Evolutionary conservation across 257 asterid genomes (phyloP), one percentile per base, ranked within the genome.

Genomic region (Coffea eugenioides): DNA sequence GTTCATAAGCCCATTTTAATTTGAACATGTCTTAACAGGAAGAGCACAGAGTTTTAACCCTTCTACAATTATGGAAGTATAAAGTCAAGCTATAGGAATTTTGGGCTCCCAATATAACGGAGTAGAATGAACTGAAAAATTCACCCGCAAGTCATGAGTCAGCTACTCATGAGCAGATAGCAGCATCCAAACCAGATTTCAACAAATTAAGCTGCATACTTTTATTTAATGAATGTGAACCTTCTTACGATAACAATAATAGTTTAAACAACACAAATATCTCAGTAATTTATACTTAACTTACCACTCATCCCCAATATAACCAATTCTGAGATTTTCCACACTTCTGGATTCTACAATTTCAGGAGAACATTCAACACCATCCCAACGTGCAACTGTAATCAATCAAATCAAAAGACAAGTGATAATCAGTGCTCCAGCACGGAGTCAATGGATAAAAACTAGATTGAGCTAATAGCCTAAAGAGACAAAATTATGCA

Each of bases 361-460:
- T 62, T 41, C 80, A 41, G 79, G 74, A 69, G 87, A 81, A 81
- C 71, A 82, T 56, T 85, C 89, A 11, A 82, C 77, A 16, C 76
- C 93, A 81, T 92, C 97, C 98, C 99, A 96, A 69, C 90, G 89
- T 20, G 92, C 85, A 87, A 96, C 99, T 96, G 88, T 81, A 82
- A 75, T 75, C 82, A 79, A 78, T 59, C 74, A 88, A 80, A 84
- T 59, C 80, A 62, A 69, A 69, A 72, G 69, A 31, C 80, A 74
- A 54, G 25, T 31, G 6, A 56, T 18, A 31, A 31, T 31, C 25
- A 23, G 18, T 43, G 49, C 78, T 12, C 49, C 14, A n/a, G 73
- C 18, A 71, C 34, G 49, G 21, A 23, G 62, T 48, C 36, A 36
- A 41, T 45, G n/a, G 18, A 43, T 12, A 6, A 39, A 21, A 27